Conservation (phyloP, 805 yeast genomes). For the Myxozyma melibiosi region DNA sequence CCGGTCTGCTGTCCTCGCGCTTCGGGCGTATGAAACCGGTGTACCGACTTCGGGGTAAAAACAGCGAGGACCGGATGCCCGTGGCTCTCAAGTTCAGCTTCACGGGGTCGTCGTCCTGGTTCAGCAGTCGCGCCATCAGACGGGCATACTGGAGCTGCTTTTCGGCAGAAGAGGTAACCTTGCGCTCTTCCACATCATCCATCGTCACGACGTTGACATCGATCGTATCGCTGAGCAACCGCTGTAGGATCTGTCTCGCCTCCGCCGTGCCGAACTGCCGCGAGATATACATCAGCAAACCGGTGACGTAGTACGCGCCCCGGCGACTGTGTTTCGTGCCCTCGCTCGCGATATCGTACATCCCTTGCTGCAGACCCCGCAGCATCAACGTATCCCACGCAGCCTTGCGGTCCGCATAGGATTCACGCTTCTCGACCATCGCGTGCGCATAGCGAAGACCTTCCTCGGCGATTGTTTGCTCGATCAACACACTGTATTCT, state of each 20-base stretch:
- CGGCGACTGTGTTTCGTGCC: background rate
- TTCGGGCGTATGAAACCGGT: background rate
- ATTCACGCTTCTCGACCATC: background rate
- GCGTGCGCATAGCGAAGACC: constrained; percentile 9
- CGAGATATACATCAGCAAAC: constrained; percentile 7
- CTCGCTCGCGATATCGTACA: constrained; percentile 1
- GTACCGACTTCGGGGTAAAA: background rate
- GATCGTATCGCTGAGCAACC: background rate
- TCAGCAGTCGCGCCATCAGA: background rate
- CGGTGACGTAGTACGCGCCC: constrained; percentile 7
- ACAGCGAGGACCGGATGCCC: background rate
- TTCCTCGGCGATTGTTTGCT: constrained; percentile 4
- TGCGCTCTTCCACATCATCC: background rate
- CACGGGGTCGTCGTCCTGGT: background rate
- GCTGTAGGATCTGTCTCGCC: constrained; percentile 13
- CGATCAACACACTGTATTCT: constrained; percentile 16
- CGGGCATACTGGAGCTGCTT: background rate
- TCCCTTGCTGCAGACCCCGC: background rate
- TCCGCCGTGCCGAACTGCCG: constrained; percentile 11
- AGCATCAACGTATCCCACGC: constrained; percentile 17
- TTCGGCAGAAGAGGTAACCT: background rate
- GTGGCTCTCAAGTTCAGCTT: background rate
- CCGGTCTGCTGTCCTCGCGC: background rate
- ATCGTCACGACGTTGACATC: background rate
- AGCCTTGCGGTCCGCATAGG: background rate